Evolutionary conservation across 2,329 filamentous ascomycete genomes (phyloP), one percentile per base, ranked within the genome.

Genomic region (Saccharata proteae): DNA sequence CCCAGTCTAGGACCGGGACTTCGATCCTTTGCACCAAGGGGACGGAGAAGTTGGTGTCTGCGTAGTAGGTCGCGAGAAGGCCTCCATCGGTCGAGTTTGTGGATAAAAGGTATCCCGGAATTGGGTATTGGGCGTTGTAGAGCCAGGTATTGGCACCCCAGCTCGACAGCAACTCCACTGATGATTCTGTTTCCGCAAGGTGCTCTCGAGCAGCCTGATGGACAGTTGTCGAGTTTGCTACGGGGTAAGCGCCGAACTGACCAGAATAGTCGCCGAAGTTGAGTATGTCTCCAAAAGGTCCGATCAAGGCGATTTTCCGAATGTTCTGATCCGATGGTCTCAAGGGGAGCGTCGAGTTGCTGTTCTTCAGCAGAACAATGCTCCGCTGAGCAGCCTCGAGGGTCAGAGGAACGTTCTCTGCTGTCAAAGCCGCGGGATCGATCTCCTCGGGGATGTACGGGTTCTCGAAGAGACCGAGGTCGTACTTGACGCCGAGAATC

Each of bases 211-310:
- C 43, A 1, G 50, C 54, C 43, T 62, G 49, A 1, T 56, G 49
- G 1, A 62, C 45, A 1, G 60, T 64, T 16, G 47, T 49, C 2
- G 59, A 54, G 10, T 52, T 44, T n/a, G 39, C 38, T 0, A 54
- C 53, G 2, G 59, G 60, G 28, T 55, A 57, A 25, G 55, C 52
- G 1, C 59, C 60, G 43, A 52, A 62, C 36, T 48, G 40, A 2
- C 58, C 59, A 1, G 59, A 60, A 34, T 64, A 64, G 32, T 57
- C 59, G 3, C 60, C 59, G 37, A 58, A 62, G 38, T 63, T 62
- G 24, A 62, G 44, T 6, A 46, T 46, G 32, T 63, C 58, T 3
- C 47, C 33, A 34, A 58, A 63, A 2, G 60, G 59, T 0, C 60
- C 60, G 9, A 62, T 45, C 5, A 62, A 45, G 3, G 58, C 58